Conservation (phyloP, 441 rosid genomes). For the Erysimum pusillum region DNA sequence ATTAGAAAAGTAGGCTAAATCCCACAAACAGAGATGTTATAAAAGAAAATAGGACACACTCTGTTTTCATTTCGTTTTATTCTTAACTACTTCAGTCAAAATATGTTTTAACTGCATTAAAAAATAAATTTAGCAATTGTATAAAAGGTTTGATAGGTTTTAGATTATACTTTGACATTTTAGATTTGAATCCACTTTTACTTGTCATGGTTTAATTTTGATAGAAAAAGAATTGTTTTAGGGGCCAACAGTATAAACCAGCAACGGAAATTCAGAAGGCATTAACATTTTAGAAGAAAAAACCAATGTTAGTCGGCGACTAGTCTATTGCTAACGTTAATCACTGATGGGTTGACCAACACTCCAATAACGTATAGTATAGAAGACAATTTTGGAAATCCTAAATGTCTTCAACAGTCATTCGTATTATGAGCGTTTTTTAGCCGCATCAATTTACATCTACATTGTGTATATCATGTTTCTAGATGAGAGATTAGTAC, state of each 20-base stretch:
- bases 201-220: neutral
- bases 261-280: neutral
- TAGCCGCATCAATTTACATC: too few relatives aligned
- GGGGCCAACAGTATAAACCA: neutral
- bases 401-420: conserved; percentile 12
- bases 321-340: conserved; percentile 24
- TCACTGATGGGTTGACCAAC: conserved; percentile 33
- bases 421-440: neutral
- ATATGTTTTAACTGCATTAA: neutral
- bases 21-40: neutral
- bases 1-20: conserved; percentile 9
- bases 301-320: neutral
- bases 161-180: conserved; percentile 10
- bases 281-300: neutral
- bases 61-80: neutral
- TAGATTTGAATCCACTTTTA: neutral
- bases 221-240: neutral
- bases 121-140: neutral
- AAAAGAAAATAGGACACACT: neutral
- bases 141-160: conserved; percentile 2
- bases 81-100: neutral
- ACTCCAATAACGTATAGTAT: conserved; percentile 23
- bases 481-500: too few relatives aligned
- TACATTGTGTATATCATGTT: too few relatives aligned
- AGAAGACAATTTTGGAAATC: conserved; percentile 33